These are phyloP conservation scores for Saccharomycopsis amapae DNA, from an alignment of 805 yeast species.

Conservation along the genomic window DNA sequence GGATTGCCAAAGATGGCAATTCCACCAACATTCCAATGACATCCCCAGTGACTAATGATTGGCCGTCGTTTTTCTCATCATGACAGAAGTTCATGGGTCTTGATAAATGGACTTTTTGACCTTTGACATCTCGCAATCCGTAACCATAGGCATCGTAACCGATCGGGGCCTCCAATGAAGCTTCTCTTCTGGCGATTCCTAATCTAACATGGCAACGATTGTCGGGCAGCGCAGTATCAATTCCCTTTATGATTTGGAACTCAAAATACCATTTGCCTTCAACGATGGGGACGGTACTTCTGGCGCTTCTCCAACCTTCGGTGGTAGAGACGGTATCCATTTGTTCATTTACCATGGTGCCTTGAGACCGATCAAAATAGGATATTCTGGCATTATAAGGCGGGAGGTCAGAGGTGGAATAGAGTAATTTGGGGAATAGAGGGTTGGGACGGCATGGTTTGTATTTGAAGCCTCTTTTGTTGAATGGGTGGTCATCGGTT, in stretches of 20 bases:
- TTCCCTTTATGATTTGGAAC: slow-evolving; percentile 47
- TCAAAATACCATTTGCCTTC: slow-evolving; percentile 83
- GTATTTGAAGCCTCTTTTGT: slow-evolving; percentile 76
- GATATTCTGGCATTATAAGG: slow-evolving; percentile 55
- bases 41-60: slow-evolving; percentile 72
- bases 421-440: slow-evolving; percentile 46
- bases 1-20: slow-evolving; percentile 50
- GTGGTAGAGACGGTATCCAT: slow-evolving; percentile 44
- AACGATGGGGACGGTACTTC: slow-evolving; percentile 67
- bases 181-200: slow-evolving; percentile 81
- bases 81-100: slow-evolving; percentile 52
- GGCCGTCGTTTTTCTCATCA: slow-evolving; percentile 26
- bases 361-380: slow-evolving; percentile 63
- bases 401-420: slow-evolving; percentile 65
- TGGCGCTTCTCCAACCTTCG: slow-evolving; percentile 73
- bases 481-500: slow-evolving; percentile 74
- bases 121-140: slow-evolving; percentile 74
- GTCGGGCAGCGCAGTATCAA: slow-evolving; percentile 22
- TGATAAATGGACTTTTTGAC: slow-evolving; percentile 70
- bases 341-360: slow-evolving; percentile 37
- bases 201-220: slow-evolving; percentile 60
- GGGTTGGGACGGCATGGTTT: slow-evolving; percentile 71
- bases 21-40: slow-evolving; percentile 69
- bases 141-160: slow-evolving; percentile 95
- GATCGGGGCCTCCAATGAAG: slow-evolving; percentile 87